Evolutionary conservation across 768 basidiomycete species (phyloP).

Genomic region (Aureoboletus auriporus): DNA sequence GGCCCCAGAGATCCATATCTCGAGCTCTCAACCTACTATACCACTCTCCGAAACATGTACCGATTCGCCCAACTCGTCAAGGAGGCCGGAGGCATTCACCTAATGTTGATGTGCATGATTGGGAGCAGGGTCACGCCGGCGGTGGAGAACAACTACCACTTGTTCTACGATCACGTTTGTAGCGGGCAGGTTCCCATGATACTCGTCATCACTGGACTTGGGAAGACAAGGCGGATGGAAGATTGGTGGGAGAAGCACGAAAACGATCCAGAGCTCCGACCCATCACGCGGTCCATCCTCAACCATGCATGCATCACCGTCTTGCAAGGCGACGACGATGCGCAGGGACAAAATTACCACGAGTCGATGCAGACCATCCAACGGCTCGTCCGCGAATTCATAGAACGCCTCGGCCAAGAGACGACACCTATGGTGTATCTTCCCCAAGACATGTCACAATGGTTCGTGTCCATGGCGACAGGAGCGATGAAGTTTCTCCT

Average conservation of each 20-base stretch:
- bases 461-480: constrained; percentile 17
- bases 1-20: constrained; percentile 29
- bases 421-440: neutral
- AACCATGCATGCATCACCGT: constrained; percentile 30
- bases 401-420: neutral
- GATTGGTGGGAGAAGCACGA: constrained; percentile 31
- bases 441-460: constrained; percentile 7
- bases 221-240: constrained; percentile 29
- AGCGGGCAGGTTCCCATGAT: constrained; percentile 31
- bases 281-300: constrained; percentile 4
- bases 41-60: constrained; percentile 22
- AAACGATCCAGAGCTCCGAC: constrained; percentile 3
- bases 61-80: constrained; percentile 24
- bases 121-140: constrained; percentile 33
- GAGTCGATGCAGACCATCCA: constrained; percentile 13
- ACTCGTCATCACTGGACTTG: constrained; percentile 38
- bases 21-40: constrained; percentile 17
- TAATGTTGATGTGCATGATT: constrained; percentile 38
- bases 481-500: constrained; percentile 13
- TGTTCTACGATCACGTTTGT: constrained; percentile 39
- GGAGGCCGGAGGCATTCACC: constrained; percentile 31
- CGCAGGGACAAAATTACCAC: constrained; percentile 14
- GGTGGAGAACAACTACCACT: constrained; percentile 32
- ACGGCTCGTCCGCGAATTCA: constrained; percentile 11
- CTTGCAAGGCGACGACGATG: constrained; percentile 15